Conservation (phyloP, 495 filamentous ascomycete genomes). For the Talaromyces trachyspermus region DNA sequence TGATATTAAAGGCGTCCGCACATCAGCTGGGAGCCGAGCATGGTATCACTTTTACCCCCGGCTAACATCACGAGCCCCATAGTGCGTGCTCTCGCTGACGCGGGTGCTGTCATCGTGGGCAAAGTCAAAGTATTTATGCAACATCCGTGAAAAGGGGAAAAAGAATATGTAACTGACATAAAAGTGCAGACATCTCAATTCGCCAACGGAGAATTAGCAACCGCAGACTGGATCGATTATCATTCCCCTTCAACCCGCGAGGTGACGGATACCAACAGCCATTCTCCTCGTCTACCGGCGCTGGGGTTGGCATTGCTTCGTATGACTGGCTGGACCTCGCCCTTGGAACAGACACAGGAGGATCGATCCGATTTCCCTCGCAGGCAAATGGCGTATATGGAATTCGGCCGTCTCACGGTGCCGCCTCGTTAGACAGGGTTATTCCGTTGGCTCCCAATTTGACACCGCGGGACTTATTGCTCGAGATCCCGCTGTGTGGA, state of each 20-base stretch:
- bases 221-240: slow-evolving; percentile 35
- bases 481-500: slow-evolving; percentile 40
- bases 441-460: slow-evolving; percentile 37
- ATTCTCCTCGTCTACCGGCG: slow-evolving; percentile 28
- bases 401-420: slow-evolving; percentile 18
- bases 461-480: slow-evolving; percentile 45
- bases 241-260: slow-evolving; percentile 37
- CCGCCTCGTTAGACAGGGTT: slow-evolving; percentile 22
- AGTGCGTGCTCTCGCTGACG: slow-evolving; percentile 31
- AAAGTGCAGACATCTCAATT: slow-evolving; percentile 42
- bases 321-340: slow-evolving; percentile 38
- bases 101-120: slow-evolving; percentile 41
- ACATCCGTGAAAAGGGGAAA: too few species aligned
- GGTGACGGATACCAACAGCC: slow-evolving; percentile 39
- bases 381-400: slow-evolving; percentile 30
- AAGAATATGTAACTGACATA: too few species aligned
- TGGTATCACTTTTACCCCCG: slow-evolving; percentile 30
- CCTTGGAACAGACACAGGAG: slow-evolving; percentile 43
- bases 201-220: slow-evolving; percentile 29
- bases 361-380: slow-evolving; percentile 31
- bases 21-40: slow-evolving; percentile 33
- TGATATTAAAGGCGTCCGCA: slow-evolving; percentile 34
- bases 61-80: slow-evolving; percentile 23
- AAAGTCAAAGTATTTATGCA: too few species aligned
- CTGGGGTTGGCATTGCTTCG: slow-evolving; percentile 28